Evolutionary conservation across 768 basidiomycete genomes (phyloP).

Genomic region (Coprinopsis cinerea): DNA sequence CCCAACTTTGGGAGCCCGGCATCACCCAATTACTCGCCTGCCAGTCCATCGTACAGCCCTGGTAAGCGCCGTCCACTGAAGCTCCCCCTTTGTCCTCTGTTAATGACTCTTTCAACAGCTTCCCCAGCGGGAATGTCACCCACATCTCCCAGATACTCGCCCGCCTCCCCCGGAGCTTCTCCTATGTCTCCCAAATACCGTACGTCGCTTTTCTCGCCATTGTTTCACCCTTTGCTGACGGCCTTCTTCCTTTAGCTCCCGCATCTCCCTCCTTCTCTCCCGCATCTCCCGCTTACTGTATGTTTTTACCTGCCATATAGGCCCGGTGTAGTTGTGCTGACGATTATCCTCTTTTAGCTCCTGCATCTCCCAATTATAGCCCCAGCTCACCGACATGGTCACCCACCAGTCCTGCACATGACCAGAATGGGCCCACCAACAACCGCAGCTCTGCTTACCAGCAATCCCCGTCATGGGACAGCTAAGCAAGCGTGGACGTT

Average conservation of each 20-base stretch:
- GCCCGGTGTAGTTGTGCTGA: neutral
- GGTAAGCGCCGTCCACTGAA: constrained; percentile 19
- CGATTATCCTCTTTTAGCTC: constrained; percentile 38
- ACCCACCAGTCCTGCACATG: no score
- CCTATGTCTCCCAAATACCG: constrained; percentile 92
- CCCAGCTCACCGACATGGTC: no score
- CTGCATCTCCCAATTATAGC: constrained; percentile 82
- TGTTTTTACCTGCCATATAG: neutral
- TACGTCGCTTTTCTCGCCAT: constrained; percentile 32
- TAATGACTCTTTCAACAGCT: constrained; percentile 34
- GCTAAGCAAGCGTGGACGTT: no score
- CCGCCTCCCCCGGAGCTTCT: constrained; percentile 85
- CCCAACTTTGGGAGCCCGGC: constrained; percentile 7
- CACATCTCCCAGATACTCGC: constrained; percentile 88
- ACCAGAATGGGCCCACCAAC: no score
- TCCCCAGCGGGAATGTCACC: constrained; percentile 75
- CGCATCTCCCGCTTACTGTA: constrained; percentile 34
- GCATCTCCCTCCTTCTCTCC: constrained; percentile 87
- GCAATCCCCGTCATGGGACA: no score
- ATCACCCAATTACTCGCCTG: constrained; percentile 75
- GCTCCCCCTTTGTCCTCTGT: neutral
- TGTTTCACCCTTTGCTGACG: constrained; percentile 12
- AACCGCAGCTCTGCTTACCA: no score
- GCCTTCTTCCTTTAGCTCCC: constrained; percentile 46
- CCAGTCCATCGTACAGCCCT: constrained; percentile 87